Base-by-base conservation (phyloP, 169 alveolate species). In the Cryptosporidium parvum region DNA sequence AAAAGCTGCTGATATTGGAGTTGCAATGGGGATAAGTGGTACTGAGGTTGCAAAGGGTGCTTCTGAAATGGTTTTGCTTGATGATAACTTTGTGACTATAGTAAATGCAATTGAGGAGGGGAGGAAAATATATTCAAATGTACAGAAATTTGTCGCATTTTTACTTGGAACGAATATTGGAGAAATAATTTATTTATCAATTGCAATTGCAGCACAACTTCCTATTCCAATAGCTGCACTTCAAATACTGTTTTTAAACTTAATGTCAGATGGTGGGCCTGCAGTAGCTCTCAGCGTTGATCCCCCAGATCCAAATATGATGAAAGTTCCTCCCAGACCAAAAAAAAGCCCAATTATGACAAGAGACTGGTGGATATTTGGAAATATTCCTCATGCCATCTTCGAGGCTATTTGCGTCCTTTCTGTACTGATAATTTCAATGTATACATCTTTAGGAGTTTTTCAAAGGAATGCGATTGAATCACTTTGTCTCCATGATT, bases 1-100 rank as follows among this genome's bases (percentile, higher is more conserved):
- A 44, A 93, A 92, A 69, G 95, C 95, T 84, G 95, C 98, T 16
- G 98, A 97, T 92, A 97, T 97, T 3, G 99, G 99, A 33, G 96
- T 97, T 75, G 97, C 98, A 56, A 97, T 97, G 99, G 98, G 98
- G 45, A 96, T 96, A 42, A 95, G 97, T 73, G 97, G 98, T 61
- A 95, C 99, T 33, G 97, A 95, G 71, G 96, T 95, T 70, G 96
- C 97, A 31, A 94, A 93, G 75, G 95, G 95, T 33, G 96, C 97
- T 3, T 70, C 95, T 10, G 96, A 95, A 84, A 93, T 94, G 91
- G 95, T 95, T 23, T 93, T 95, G 70, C 89, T 94, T 58, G 97
- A 95, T 85, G 96, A 95, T 85, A 94, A 96, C 67, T 96, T 96
- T 93, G 93, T 95, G 51, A 95, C 98, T 8, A 95, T 96, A 10